Base-by-base conservation (phyloP, 208 protist species). In the Acanthamoeba lenticulata region DNA sequence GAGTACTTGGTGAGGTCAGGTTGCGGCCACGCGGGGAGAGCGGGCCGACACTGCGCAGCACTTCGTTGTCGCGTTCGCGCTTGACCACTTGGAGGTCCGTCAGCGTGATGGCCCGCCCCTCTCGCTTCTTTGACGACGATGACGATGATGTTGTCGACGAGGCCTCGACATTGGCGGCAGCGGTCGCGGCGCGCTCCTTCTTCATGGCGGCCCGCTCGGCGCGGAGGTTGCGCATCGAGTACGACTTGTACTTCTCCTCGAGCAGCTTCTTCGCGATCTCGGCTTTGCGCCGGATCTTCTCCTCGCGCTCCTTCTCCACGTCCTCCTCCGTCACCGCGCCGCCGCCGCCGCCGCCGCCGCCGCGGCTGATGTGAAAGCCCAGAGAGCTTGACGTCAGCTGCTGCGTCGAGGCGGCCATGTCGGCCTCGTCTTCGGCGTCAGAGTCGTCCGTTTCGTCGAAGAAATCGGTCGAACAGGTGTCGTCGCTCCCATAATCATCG, bases 241-340 rank as follows among this genome's bases (percentile, higher is more conserved):
- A 67, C 32, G 62, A 38, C 62, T 45, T 45, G 77, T 86, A 86
- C 32, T 52, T 86, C 21, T 86, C 77, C 47, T 86, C 77, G 29
- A 52, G 77, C n/a, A 45, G 77, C n/a, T 52, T 86, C 40, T 52
- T 86, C 36, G 77, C 77, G 29, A 60, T 60, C n/a, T 86, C 77
- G 24, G 77, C 77, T 38, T 52, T 86, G n/a, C 29, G 29, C n/a
- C 40, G 6, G 77, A 52, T 86, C n/a, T 83, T 83, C 40, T 83
- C 72, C 40, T 83, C 72, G 5, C 57, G 15, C 19, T 2, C 62
- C 62, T 72, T 38, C n/a, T 72, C 62, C 15, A 7, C 15, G 62
- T 32, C 62, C 34, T 32, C n/a, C 62, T 32, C 62, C 6, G 62
- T 38, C 6, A 27, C 27, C 32, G 57, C 49, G 49, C 49, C 49